Evolutionary conservation across 164 flowering plant species (phyloP).

Genomic region (Annona squamosa): DNA sequence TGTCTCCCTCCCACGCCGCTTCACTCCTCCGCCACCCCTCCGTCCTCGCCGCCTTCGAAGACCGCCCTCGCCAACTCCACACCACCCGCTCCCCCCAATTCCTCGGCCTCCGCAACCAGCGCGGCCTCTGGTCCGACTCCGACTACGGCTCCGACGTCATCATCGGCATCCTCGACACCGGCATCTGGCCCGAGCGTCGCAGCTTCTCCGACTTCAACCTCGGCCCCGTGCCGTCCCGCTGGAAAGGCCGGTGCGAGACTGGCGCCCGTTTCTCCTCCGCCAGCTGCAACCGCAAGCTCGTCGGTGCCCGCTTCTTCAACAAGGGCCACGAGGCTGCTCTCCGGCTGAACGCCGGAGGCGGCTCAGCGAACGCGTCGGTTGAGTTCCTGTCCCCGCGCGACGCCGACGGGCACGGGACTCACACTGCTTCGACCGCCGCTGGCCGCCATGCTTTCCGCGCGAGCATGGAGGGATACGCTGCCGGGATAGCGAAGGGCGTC

Average conservation of each 20-base stretch:
- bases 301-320: constrained; percentile 80
- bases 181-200: constrained; percentile 89
- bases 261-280: constrained; percentile 40
- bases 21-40: constrained; percentile 43
- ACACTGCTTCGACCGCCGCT: constrained; percentile 93
- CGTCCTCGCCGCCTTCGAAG: constrained; percentile 64
- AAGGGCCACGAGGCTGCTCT: constrained; percentile 68
- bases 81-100: constrained; percentile 99
- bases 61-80: constrained; percentile 69
- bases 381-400: constrained; percentile 85
- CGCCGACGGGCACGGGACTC: constrained; percentile 96
- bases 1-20: constrained; percentile 41
- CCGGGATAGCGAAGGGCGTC: constrained; percentile 89
- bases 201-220: constrained; percentile 75
- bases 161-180: constrained; percentile 85
- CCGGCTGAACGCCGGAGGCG: constrained; percentile 24
- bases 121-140: constrained; percentile 89
- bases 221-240: constrained; percentile 63
- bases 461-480: constrained; percentile 72
- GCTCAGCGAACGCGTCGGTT: constrained; percentile 35
- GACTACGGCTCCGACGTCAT: constrained; percentile 90
- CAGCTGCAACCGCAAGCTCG: constrained; percentile 63
- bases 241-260: constrained; percentile 71
- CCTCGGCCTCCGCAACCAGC: constrained; percentile 69
- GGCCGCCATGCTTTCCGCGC: constrained; percentile 68